Base-by-base conservation (phyloP, 2,329 filamentous ascomycete species). In the Fusarium sp. region DNA sequence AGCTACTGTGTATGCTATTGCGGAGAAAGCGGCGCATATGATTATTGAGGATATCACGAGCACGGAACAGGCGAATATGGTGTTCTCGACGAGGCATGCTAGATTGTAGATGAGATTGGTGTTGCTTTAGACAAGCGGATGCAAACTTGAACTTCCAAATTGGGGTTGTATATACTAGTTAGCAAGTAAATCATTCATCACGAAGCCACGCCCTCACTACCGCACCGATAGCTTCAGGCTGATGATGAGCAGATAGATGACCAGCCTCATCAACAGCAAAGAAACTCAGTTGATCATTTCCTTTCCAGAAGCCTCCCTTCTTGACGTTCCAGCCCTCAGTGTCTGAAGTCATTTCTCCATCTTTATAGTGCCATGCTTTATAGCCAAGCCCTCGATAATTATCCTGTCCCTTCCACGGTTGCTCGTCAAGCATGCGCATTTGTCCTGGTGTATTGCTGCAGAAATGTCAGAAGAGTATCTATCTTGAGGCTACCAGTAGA, bases 1-100 rank as follows among this genome's bases (percentile, higher is more conserved):
- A 44, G 74, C 76, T 1, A 80, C 80, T 0, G 72, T 80, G 2
- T 81, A 80, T 44, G 78, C 79, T 13, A 77, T 81, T 21, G 79
- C 79, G 1, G 76, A 78, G 56, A 77, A 72, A 33, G 76, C 69
- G 3, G 73, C 73, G 5, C 61, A 75, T 16, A 74, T 75, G 71
- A 70, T 75, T 47, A 24, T 74, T 5, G 67, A 74, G 20, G 71
- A 74, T 44, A 35, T 26, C 2, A 61, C 24, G 18, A 43, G 29
- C 23, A 33, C 23, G 10, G 52, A 65, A 7, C 33, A 38, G 9
- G 28, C 29, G 1, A 24, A 15, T 0, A 26, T 33, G 8, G 38
- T 13, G 4, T 15, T 49, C 1, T 3, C 23, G 23, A 37, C n/a
- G 5, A 12, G 50, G 9, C 57, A 63, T 5, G 28, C 59, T 33